Conservation (phyloP, 129 eudicot species). For the Solidago caesia region DNA sequence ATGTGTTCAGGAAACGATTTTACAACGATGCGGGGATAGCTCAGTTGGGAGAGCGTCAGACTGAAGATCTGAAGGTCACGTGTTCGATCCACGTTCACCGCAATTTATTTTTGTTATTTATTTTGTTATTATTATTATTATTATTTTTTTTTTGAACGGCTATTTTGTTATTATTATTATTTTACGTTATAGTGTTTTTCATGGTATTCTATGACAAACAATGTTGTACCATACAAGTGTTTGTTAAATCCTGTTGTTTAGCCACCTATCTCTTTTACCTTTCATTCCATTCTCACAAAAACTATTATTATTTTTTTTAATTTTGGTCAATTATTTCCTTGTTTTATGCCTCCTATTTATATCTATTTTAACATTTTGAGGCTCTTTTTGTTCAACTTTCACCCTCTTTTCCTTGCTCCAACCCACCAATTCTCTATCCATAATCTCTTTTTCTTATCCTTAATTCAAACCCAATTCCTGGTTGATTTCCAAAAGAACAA, state of each 20-base stretch:
- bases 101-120: conserved; percentile 16
- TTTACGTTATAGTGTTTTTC: neutral
- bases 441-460: conserved; percentile 20
- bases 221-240: conserved; percentile 48
- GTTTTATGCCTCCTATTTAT: too few relatives aligned
- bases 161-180: neutral
- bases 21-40: conserved; percentile 20
- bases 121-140: too few relatives aligned
- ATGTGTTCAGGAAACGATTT: too few relatives aligned
- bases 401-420: conserved; percentile 22
- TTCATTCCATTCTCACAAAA: neutral
- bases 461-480: conserved; percentile 23
- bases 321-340: neutral
- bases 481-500: neutral
- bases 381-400: conserved; percentile 20
- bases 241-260: conserved; percentile 33
- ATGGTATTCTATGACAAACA: neutral
- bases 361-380: conserved; percentile 2
- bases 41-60: conserved; percentile 69
- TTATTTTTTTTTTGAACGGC: too few relatives aligned
- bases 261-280: conserved; percentile 5
- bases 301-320: neutral
- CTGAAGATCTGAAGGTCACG: conserved; percentile 99
- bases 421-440: conserved; percentile 20
- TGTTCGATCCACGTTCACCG: conserved; percentile 99